Evolutionary conservation across 257 asterid species (phyloP).

Genomic region (Solanum corneliomulleri): DNA sequence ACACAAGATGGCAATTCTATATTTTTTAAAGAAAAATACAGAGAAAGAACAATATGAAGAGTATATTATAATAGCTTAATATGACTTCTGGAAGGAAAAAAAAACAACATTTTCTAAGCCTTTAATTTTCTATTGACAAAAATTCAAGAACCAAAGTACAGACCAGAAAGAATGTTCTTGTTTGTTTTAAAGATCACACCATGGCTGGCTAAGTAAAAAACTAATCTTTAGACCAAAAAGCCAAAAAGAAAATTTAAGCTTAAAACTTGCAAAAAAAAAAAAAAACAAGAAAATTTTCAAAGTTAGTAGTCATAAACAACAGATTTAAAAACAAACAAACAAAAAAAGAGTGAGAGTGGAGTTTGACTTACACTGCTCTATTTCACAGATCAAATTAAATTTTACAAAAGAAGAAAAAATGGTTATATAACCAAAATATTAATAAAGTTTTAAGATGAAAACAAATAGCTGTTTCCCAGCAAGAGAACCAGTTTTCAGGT

Average conservation of each 20-base stretch:
- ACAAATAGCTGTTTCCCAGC: not conserved
- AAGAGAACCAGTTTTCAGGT: not conserved
- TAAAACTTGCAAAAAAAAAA: not conserved
- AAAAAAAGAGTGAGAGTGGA: not conserved
- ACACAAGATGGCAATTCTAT: not conserved
- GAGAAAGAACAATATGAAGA: not conserved
- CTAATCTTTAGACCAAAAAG: not conserved
- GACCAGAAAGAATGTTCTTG: not conserved
- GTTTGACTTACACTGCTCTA: not conserved
- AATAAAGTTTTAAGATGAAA: not conserved
- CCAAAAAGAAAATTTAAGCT: not conserved
- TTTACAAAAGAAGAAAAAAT: not conserved
- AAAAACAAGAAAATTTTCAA: not conserved
- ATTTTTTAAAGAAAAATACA: not conserved
- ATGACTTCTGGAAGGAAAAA: not conserved
- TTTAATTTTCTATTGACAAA: not conserved
- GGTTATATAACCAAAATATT: not conserved
- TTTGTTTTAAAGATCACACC: not conserved
- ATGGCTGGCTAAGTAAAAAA: not conserved
- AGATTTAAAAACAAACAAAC: not conserved
- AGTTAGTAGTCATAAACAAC: not conserved
- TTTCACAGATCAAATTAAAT: not conserved
- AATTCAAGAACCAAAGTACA: not conserved
- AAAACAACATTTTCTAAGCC: not conserved
- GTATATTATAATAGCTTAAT: not conserved